Evolutionary conservation across 2,329 filamentous ascomycete genomes (phyloP), one percentile per base, ranked within the genome.

Genomic region (Fusarium pininemorale): DNA sequence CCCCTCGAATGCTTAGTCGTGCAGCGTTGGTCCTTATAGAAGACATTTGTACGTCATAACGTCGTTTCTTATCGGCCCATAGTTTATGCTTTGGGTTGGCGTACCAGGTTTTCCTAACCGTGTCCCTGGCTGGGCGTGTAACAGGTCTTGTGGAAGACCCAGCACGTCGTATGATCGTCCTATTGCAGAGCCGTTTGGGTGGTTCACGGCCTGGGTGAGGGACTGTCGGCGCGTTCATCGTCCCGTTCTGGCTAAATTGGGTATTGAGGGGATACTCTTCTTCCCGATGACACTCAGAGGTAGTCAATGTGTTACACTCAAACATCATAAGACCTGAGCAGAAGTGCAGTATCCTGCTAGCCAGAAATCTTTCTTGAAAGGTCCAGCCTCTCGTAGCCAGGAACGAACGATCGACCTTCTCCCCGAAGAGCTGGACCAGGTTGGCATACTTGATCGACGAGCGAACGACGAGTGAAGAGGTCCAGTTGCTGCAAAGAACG

Each of bases 11-110:
- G 0, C 48, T 51, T 0, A 51, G 3, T 51, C 30, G 2, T 15
- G 30, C 30, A 6, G 30, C 48, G 6, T 24, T 35, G 12, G n/a
- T 11, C n/a, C 48, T 51, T 6, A 35, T 24, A 8, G 22, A 20
- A 0, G 8, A 24, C 8, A 51, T 14, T 8, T 35, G 16, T 4
- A 1, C 16, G 0, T 51, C 8, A 10, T 51, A 51, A 0, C 2
- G 48, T 1, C 5, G 16, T 35, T 51, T 51, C 8, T 0, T 3
- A 2, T 20, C 1, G 0, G 30, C 30, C 30, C 48, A 51, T 8
- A 7, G 1, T 6, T 7, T 0, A 51, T 35, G 16, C 30, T 51
- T 2, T 0, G 48, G 48, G 3, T 51, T 51, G 6, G 1, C 2
- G 8, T 14, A 24, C 48, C 30, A 51, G 3, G 3, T 2, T 35